Evolutionary conservation across 2,329 filamentous ascomycete genomes (phyloP), one percentile per base, ranked within the genome.

Genomic region (Lizonia empirigonia): DNA sequence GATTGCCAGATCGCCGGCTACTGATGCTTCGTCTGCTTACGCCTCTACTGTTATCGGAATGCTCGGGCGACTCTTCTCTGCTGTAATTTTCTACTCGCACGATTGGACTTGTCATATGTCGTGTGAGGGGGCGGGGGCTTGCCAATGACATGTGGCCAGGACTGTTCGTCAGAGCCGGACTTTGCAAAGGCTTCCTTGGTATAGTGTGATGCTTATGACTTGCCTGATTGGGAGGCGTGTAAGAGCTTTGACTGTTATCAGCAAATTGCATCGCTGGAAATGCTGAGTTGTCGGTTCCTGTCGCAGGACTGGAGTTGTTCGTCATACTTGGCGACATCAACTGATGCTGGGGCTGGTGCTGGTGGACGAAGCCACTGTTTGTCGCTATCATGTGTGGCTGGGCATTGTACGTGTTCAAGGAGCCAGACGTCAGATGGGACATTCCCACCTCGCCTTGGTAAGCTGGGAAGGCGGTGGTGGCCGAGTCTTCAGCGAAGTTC

Each of bases 31-130:
- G 63, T 55, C 70, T 72, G 60, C 70, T 73, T 34, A 68, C 44
- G 15, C 64, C 64, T 30, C 65, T 59, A 47, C 67, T 73, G 8
- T 70, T 59, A 33, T 73, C 67, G 9, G 69, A 69, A 42, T 55
- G 65, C 7, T 67, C 65, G 4, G 71, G 68, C 2, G 72, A 72
- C 12, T 70, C 71, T 38, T 68, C 65, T 45, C 68, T 59, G 35
- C 68, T 69, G 46, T 65, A 74, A 23, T 72, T 67, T 50, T 74
- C 69, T 7, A 75, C 65, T 15, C 69, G 64, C n/a, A 74, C 70
- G 36, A 74, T 72, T 13, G 72, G 72, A 52, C 72, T 74, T 13
- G 69, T 67, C 24, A 74, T 52, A 45, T 72, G 69, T n/a, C 61
- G 49, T 20, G 61, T 52, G 20, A 63, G 62, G 18, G 67, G 62